These are phyloP conservation scores for Aspergillus latus DNA, from an alignment of 2,329 filamentous ascomycete genomes.

Conservation along the genomic window DNA sequence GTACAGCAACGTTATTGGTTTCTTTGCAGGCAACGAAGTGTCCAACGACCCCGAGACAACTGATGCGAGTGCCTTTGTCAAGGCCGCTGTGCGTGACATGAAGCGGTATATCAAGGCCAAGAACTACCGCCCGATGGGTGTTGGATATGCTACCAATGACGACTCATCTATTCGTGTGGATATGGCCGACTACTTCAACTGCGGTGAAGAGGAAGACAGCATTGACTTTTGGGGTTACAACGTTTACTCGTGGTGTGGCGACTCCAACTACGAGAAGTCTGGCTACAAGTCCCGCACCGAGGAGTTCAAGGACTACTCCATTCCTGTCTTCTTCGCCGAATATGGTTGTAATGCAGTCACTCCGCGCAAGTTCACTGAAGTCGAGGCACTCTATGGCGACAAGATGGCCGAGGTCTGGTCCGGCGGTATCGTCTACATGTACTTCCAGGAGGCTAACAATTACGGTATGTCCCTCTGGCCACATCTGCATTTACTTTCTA, in stretches of 20 bases:
- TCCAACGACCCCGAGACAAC: conserved; percentile 86
- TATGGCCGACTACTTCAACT: conserved; percentile 92
- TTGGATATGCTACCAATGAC: conserved; percentile 94
- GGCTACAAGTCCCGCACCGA: conserved; percentile 77
- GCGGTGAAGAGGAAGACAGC: conserved; percentile 61
- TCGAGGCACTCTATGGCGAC: conserved; percentile 71
- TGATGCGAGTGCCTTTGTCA: conserved; percentile 84
- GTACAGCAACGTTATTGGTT: conserved; percentile 89
- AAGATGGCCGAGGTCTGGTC: conserved; percentile 85
- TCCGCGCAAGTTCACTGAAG: conserved; percentile 79
- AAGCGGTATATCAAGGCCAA: conserved; percentile 85
- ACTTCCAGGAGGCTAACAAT: conserved; percentile 84
- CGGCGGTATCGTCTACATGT: conserved; percentile 98
- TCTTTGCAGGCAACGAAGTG: conserved; percentile 98
- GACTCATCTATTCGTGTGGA: conserved; percentile 76
- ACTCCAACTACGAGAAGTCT: conserved; percentile 72
- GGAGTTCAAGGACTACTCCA: conserved; percentile 83
- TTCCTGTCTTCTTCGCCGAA: conserved; percentile 96
- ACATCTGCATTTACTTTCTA: not conserved
- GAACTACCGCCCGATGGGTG: conserved; percentile 73
- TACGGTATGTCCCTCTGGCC: conserved; percentile 59
- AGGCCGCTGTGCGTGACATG: conserved; percentile 91
- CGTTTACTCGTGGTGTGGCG: conserved; percentile 97
- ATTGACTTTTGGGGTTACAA: conserved; percentile 99
- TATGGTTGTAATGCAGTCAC: conserved; percentile 84